Percentiles rank a stretch among this genome's conserved stretches.
These are phyloP conservation scores for Scleroderma bovista DNA, from an alignment of 768 basidiomycete genomes.

Conservation along the genomic window DNA sequence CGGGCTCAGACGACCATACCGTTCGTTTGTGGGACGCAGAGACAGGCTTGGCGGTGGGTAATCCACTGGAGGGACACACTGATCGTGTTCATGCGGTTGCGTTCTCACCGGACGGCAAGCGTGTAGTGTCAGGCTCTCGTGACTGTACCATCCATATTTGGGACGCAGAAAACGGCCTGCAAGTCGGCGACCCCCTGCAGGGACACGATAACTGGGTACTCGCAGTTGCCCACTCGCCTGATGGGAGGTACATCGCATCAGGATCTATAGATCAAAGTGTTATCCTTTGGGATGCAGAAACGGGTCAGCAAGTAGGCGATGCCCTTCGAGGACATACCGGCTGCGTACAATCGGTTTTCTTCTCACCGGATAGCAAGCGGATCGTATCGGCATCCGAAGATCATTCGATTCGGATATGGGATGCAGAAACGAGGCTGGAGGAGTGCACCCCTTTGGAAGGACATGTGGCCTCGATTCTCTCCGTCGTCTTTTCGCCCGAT, in stretches of 20 bases:
- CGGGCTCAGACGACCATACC: slow-evolving; percentile 4
- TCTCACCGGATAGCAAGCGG: slow-evolving; percentile 1
- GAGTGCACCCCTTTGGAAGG: neutral
- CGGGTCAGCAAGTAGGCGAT: neutral
- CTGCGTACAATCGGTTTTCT: neutral
- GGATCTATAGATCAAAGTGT: neutral
- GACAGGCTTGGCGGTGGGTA: slow-evolving; percentile 1
- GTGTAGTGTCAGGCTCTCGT: slow-evolving; percentile 2
- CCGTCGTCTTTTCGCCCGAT: neutral
- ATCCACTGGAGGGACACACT: slow-evolving; percentile 4
- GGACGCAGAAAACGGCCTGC: neutral
- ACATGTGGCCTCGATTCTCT: neutral
- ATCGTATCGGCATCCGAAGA: neutral
- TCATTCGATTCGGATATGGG: neutral
- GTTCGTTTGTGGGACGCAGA: slow-evolving; percentile 5
- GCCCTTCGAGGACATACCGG: neutral
- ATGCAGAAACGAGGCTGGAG: neutral
- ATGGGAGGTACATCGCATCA: neutral
- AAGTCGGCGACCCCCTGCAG: neutral
- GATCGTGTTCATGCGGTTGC: neutral
- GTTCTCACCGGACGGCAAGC: neutral
- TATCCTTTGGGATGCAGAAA: neutral
- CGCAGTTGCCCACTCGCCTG: neutral
- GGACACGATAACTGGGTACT: neutral
- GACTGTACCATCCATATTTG: neutral